Conservation (phyloP, 2,329 filamentous ascomycete genomes). For the Boeremia exigua region DNA sequence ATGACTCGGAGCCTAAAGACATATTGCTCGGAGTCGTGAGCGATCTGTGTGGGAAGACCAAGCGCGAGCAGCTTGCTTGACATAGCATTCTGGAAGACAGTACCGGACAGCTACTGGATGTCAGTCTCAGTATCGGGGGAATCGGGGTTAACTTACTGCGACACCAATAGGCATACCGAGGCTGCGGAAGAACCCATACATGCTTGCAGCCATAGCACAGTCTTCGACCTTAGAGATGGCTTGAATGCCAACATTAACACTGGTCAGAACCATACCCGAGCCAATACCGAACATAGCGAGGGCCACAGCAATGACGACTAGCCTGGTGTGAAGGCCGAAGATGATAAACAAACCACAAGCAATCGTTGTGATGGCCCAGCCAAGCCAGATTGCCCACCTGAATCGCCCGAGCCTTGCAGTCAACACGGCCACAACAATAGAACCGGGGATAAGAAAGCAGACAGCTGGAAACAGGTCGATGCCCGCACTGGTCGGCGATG, state of each 20-base stretch:
- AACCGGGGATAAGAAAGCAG: slow-evolving; percentile 41
- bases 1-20: slow-evolving; percentile 30
- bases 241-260: slow-evolving; percentile 50
- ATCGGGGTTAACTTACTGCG: slow-evolving; percentile 28
- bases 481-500: slow-evolving; percentile 45
- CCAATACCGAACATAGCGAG: slow-evolving; percentile 51
- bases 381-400: slow-evolving; percentile 52
- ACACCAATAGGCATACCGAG: slow-evolving; percentile 56
- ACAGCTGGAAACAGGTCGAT: slow-evolving; percentile 48
- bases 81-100: slow-evolving; percentile 53
- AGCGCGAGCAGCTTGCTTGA: slow-evolving; percentile 30
- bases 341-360: slow-evolving; percentile 49
- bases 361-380: slow-evolving; percentile 50
- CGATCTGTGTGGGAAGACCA: slow-evolving; percentile 30
- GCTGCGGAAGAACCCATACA: slow-evolving; percentile 49
- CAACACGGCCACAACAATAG: slow-evolving; percentile 32
- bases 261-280: slow-evolving; percentile 51
- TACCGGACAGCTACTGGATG: slow-evolving; percentile 26
- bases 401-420: slow-evolving; percentile 36
- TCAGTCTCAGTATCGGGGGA: slow-evolving; percentile 1
- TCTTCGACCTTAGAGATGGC: slow-evolving; percentile 45
- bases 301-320: slow-evolving; percentile 45
- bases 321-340: slow-evolving; percentile 43
- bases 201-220: slow-evolving; percentile 43
- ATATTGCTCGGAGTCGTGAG: slow-evolving; percentile 39